Percentiles rank a stretch among this genome's conserved stretches.
phyloP scores from a whole-genome alignment of 1,284 basidiomycete genomes.

The Fomitiporia mediterranea region DNA sequence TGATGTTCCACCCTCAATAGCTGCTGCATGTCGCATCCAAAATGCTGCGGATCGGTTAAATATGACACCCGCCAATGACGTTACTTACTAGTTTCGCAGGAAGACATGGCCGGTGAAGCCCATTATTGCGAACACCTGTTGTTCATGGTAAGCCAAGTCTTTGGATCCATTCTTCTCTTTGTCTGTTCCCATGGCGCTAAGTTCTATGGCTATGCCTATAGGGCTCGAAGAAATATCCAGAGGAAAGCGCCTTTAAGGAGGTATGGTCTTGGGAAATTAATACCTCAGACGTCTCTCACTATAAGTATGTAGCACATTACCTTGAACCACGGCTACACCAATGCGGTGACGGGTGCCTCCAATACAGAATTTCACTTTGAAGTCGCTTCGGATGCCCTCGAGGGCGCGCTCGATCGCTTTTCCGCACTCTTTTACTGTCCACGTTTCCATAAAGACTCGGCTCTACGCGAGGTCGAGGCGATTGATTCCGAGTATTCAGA shows the following conservation, averaged over 20 bases:
- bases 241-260: conserved; percentile 90
- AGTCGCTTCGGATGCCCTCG: conserved; percentile 76
- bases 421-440: conserved; percentile 93
- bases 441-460: conserved; percentile 88
- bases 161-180: background rate
- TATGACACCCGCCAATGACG: no score
- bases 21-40: no score
- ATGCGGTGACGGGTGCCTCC: conserved; percentile 90
- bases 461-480: no score
- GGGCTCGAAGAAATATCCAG: conserved; percentile 81
- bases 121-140: background rate
- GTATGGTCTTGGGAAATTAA: conserved; percentile 32
- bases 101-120: no score
- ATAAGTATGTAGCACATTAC: conserved; percentile 71
- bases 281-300: background rate
- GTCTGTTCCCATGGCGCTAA: background rate
- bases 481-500: no score
- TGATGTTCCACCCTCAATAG: no score
- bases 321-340: conserved; percentile 67
- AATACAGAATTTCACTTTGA: conserved; percentile 96
- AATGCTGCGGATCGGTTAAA: no score
- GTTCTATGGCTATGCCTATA: conserved; percentile 27
- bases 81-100: no score
- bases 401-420: conserved; percentile 86
- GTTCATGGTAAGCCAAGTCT: background rate